Evolutionary conservation across 768 basidiomycete genomes (phyloP), one percentile per base, ranked within the genome.

Genomic region (Boletellus emodensis): DNA sequence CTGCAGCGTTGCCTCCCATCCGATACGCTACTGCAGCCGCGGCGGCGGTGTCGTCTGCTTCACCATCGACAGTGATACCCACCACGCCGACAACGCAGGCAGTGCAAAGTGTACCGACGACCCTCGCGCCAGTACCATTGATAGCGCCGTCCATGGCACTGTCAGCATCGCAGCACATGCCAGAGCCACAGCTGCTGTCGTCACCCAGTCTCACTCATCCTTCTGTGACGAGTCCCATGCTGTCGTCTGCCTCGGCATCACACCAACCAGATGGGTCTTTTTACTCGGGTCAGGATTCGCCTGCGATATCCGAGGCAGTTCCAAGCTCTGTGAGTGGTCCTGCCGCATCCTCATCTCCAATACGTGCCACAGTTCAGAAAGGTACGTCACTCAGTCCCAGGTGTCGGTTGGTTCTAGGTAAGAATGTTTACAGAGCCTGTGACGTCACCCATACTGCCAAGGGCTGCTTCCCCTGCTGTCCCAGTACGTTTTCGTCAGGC

Each of bases 1-100:
- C 79, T 57, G 75, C 75, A 30, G 66, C 77, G 18, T 67, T 90
- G 49, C 87, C 91, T 39, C 87, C 92, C 12, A 89, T 94, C 63
- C 79, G 88, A 44, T 96, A 96, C 65, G 87, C 95, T 30, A 82
- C 91, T n/a, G 93, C 92, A 0, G 94, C 93, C 3, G 94, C 92
- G 0, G 66, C 67, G 0, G 67, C 60, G 0, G 67, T 68, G 7
- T 67, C 66, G 33, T 58, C 61, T 13, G 40, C 55, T 7, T 51
- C 61, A 20, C 60, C 62, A 13, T 39, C 46, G 13, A 62, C 62
- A 36, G n/a, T 61, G 43, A 60, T 48, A 20, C 59, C 62, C 30
- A 4, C 55, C 24, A 62, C 61, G 22, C 62, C 61, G 55, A 70
- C 75, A 59, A 68, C 79, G 18, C 58, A 71, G 36, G 40, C 74